Evolutionary conservation across 148 eudicot species (phyloP), one percentile per base, ranked within the genome.

Genomic region (Vaccinium myrtillus): DNA sequence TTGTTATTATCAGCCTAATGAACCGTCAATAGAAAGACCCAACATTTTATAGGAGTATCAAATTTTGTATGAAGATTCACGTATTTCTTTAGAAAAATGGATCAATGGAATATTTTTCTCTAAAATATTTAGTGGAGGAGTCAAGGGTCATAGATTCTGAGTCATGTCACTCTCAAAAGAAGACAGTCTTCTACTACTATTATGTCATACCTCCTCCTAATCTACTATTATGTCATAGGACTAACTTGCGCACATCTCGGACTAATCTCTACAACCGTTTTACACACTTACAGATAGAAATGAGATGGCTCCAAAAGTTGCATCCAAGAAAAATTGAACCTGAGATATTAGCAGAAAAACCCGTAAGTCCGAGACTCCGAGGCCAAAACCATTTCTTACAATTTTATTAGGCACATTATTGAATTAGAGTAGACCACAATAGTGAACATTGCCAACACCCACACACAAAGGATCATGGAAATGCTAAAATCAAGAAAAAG

Each of bases 81-180:
- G 15, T 10, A n/a, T 76, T 76, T 78, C 6, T 43, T 8, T 53
- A 43, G 10, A 27, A 14, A 78, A 54, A 25, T 19, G n/a, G 8
- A 27, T 78, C 8, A 78, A 27, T 15, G 61, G 54, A 53, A n/a
- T n/a, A 23, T 77, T 39, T 15, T 21, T 81, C 14, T 70, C 74
- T 56, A 21, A 50, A 86, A 88, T 81, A 56, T 84, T 50, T 87
- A 90, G 93, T 91, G 96, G 92, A 88, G 39, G 88, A 90, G 96
- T 93, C 96, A 91, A 92, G 90, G 86, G 91, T 92, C 89, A 86
- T 85, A 86, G 85, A 89, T 86, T 82, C 88, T 87, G 83, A 56
- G 88, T 85, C 84, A 86, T 80, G 90, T 87, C 88, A 87, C 75
- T 50, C 80, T 49, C 21, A 75, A 89, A 87, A 85, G 70, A 82